These are phyloP conservation scores for Teunomyces lycoperdinae DNA, from an alignment of 805 yeast species.

Conservation along the genomic window DNA sequence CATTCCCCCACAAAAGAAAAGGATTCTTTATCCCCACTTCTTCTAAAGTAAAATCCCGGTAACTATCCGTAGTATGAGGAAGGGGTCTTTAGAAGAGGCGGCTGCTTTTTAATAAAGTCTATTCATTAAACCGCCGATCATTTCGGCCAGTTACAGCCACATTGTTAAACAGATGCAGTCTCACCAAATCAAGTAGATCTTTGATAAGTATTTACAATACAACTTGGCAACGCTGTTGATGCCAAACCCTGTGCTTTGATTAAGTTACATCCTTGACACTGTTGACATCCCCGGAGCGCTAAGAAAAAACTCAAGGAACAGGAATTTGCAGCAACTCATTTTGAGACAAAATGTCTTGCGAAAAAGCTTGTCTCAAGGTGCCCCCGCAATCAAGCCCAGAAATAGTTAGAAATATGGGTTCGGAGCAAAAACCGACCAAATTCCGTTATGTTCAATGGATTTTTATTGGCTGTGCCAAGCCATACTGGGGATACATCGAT, in stretches of 20 bases:
- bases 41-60: not conserved
- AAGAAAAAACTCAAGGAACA: not conserved
- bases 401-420: not conserved
- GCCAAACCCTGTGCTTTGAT: too few relatives aligned
- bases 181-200: too few relatives aligned
- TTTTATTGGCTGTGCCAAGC: not conserved
- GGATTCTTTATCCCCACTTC: not conserved
- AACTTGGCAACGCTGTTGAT: too few relatives aligned
- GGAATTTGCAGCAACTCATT: not conserved
- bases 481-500: not conserved
- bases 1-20: not conserved
- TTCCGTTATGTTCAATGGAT: not conserved
- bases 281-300: conserved; percentile 1
- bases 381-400: not conserved
- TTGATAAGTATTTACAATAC: too few relatives aligned
- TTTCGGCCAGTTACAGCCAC: too few relatives aligned
- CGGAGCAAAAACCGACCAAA: not conserved
- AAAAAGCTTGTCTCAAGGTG: not conserved
- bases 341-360: not conserved
- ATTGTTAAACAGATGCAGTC: too few relatives aligned
- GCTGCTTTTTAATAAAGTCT: too few relatives aligned
- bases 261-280: not conserved
- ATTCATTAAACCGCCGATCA: too few relatives aligned
- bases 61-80: not conserved
- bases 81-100: not conserved